Conservation (phyloP, 1,284 basidiomycete genomes). For the Amylostereum chailletii region DNA sequence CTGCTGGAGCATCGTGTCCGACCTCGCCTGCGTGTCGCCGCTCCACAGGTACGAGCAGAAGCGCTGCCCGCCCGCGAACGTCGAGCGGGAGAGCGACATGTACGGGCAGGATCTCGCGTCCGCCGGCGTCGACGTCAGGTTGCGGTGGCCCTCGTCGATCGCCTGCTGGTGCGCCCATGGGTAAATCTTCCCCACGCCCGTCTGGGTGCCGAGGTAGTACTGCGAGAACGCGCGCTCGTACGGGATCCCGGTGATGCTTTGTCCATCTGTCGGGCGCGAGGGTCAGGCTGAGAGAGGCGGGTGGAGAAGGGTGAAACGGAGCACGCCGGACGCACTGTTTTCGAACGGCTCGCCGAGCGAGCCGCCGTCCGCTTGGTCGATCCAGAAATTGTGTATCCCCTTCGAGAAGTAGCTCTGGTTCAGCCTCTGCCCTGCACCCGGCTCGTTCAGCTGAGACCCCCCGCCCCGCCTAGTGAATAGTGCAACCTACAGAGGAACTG, state of each 20-base stretch:
- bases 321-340: constrained; percentile 20
- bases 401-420: constrained; percentile 34
- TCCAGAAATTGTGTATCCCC: constrained; percentile 35
- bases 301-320: not conserved
- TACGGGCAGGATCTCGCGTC: constrained; percentile 21
- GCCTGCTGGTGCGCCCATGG: constrained; percentile 32
- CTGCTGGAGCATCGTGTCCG: constrained; percentile 29
- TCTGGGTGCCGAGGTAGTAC: constrained; percentile 32
- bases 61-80: constrained; percentile 30
- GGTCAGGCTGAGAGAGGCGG: not conserved
- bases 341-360: constrained; percentile 29
- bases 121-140: constrained; percentile 19
- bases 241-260: constrained; percentile 24
- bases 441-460: too few relatives aligned
- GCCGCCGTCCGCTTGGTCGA: constrained; percentile 33
- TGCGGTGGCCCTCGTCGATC: constrained; percentile 19
- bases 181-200: constrained; percentile 30
- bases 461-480: too few relatives aligned
- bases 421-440: constrained; percentile 25
- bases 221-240: constrained; percentile 28
- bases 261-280: constrained; percentile 21
- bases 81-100: constrained; percentile 32
- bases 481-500: constrained; percentile 14
- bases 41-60: constrained; percentile 35
- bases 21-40: constrained; percentile 28